These are phyloP conservation scores for Vitis amurensis DNA, from an alignment of 164 flowering plant genomes.

Conservation along the genomic window DNA sequence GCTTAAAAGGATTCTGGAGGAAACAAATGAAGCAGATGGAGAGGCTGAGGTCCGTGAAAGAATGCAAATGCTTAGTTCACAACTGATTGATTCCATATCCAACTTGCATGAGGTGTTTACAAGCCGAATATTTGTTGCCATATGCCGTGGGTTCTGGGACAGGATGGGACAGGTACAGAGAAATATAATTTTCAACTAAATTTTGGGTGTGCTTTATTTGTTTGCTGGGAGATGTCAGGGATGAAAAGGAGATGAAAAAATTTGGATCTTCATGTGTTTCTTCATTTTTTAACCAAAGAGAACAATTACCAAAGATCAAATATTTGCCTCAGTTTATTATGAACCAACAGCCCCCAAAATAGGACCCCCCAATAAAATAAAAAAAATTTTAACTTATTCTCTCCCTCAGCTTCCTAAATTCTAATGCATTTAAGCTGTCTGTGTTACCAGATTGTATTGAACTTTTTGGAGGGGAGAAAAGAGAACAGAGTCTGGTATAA, in stretches of 20 bases:
- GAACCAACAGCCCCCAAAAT: background rate
- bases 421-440: background rate
- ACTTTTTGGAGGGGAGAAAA: conserved; percentile 58
- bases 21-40: conserved; percentile 81
- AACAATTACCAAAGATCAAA: too few relatives aligned
- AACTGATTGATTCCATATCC: conserved; percentile 63
- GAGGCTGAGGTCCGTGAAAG: conserved; percentile 87
- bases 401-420: background rate
- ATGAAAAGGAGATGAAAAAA: too few relatives aligned
- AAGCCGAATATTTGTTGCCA: conserved; percentile 64
- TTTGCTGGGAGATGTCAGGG: too few relatives aligned
- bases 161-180: conserved; percentile 84
- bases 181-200: background rate
- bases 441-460: conserved; percentile 31
- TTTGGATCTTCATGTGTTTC: too few relatives aligned
- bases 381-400: background rate
- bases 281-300: too few relatives aligned
- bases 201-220: too few relatives aligned
- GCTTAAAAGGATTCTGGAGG: conserved; percentile 81
- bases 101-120: conserved; percentile 81
- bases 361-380: too few relatives aligned
- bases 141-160: conserved; percentile 88
- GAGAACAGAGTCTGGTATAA: conserved; percentile 56
- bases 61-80: conserved; percentile 70
- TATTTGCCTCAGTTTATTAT: too few relatives aligned